Conservation (phyloP, 2,329 filamentous ascomycete genomes). For the Exophiala phaeomuriformis region DNA sequence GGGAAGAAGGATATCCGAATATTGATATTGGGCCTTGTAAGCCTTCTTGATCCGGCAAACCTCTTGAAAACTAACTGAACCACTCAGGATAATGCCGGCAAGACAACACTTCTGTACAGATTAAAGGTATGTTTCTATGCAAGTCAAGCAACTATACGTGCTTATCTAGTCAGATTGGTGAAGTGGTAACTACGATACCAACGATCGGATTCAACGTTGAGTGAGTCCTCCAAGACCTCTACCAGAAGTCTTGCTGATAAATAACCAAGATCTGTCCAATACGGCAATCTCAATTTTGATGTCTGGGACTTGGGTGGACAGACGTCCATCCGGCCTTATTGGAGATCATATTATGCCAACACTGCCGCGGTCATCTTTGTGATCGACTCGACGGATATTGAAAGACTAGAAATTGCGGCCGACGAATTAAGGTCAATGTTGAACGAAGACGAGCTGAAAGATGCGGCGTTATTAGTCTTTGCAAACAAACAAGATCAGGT, state of each 20-base stretch:
- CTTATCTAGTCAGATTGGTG: slow-evolving; percentile 64
- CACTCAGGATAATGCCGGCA: slow-evolving; percentile 86
- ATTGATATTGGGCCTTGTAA: slow-evolving; percentile 84
- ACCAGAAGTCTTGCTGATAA: background rate
- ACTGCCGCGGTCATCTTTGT: slow-evolving; percentile 98
- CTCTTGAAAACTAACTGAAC: slow-evolving; percentile 3
- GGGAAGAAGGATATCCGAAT: slow-evolving; percentile 97
- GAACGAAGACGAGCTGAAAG: slow-evolving; percentile 91
- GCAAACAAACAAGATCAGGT: slow-evolving; percentile 87
- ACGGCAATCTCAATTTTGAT: slow-evolving; percentile 97
- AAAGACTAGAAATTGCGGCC: slow-evolving; percentile 81
- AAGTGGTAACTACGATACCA: slow-evolving; percentile 97
- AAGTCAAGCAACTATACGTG: slow-evolving; percentile 14
- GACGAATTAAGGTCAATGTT: slow-evolving; percentile 93
- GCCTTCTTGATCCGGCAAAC: slow-evolving; percentile 29
- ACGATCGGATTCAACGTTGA: slow-evolving; percentile 99
- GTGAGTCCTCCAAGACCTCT: slow-evolving; percentile 22
- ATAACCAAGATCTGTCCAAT: slow-evolving; percentile 63
- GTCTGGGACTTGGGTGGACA: slow-evolving; percentile 98
- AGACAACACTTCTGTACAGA: slow-evolving; percentile 93
- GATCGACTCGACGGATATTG: slow-evolving; percentile 95
- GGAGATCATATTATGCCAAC: slow-evolving; percentile 99
- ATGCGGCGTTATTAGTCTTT: slow-evolving; percentile 87
- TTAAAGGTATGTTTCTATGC: slow-evolving; percentile 60
- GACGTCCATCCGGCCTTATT: slow-evolving; percentile 97